Evolutionary conservation across 2,329 filamentous ascomycete genomes (phyloP).

Genomic region (Pseudopyrenochaeta lycopersici): DNA sequence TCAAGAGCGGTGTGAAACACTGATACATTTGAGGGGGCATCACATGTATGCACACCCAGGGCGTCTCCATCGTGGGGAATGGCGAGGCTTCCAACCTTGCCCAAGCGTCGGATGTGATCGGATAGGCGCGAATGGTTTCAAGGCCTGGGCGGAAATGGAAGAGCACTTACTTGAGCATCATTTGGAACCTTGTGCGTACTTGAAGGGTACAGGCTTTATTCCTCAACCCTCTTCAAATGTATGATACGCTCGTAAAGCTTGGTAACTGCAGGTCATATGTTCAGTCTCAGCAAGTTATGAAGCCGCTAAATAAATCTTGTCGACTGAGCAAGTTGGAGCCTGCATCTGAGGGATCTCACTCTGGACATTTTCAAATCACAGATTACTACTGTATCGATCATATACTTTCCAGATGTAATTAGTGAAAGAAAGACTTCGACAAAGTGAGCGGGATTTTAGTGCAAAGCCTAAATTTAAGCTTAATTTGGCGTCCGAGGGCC

Average conservation of each 20-base stretch:
- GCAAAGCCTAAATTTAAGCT: neutral
- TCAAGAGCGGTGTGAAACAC: neutral
- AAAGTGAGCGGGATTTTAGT: neutral
- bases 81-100: neutral
- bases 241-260: too few relatives aligned
- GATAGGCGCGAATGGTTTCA: neutral
- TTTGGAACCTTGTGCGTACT: neutral
- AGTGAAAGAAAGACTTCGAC: neutral
- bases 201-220: neutral
- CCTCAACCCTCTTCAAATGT: too few relatives aligned
- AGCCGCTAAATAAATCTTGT: too few relatives aligned
- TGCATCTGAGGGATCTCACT: too few relatives aligned
- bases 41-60: constrained; percentile 4
- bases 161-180: constrained; percentile 7
- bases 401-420: too few relatives aligned
- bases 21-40: constrained; percentile 5
- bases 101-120: constrained; percentile 2
- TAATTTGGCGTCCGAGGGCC: neutral
- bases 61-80: neutral
- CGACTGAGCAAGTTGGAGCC: too few relatives aligned
- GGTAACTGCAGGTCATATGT: neutral
- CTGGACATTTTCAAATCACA: too few relatives aligned
- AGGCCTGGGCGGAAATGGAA: neutral
- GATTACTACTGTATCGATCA: too few relatives aligned
- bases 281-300: too few relatives aligned